Evolutionary conservation across 2,329 filamentous ascomycete species (phyloP).

Genomic region (Colletotrichum eleusines): DNA sequence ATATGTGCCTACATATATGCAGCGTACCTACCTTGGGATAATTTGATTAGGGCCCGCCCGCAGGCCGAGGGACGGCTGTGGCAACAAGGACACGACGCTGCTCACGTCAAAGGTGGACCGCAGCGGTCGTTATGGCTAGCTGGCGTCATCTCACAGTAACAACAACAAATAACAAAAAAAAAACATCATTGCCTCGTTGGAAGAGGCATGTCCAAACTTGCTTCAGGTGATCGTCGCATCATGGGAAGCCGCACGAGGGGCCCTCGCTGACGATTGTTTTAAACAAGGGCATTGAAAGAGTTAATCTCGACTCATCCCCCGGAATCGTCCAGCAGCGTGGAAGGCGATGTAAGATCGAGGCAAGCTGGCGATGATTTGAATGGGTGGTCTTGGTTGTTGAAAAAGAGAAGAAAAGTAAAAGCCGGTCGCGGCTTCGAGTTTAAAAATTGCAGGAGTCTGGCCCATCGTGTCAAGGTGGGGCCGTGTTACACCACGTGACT

Average conservation of each 20-base stretch:
- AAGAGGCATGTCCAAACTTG: slow-evolving; percentile 66
- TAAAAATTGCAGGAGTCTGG: slow-evolving; percentile 42
- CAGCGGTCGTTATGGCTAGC: no score
- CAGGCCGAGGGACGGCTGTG: background rate
- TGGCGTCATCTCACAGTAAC: background rate
- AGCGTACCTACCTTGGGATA: slow-evolving; percentile 27
- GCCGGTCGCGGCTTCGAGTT: slow-evolving; percentile 17
- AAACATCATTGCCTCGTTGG: slow-evolving; percentile 17
- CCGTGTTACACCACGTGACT: slow-evolving; percentile 13
- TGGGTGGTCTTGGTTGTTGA: slow-evolving; percentile 59
- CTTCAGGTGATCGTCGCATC: slow-evolving; percentile 77
- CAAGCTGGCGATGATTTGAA: slow-evolving; percentile 57
- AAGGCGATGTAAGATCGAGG: slow-evolving; percentile 45
- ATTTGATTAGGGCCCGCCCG: background rate
- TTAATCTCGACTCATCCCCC: slow-evolving; percentile 70
- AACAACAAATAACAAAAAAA: background rate
- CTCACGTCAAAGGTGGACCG: background rate
- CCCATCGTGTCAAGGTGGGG: slow-evolving; percentile 10
- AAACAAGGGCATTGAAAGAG: slow-evolving; percentile 65
- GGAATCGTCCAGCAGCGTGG: slow-evolving; percentile 62
- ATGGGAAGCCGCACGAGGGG: slow-evolving; percentile 72
- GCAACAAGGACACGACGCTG: background rate
- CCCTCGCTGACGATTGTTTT: slow-evolving; percentile 78
- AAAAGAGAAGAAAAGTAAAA: slow-evolving; percentile 46
- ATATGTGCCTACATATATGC: background rate